These are phyloP conservation scores for Tephrocybe sp. DNA, from an alignment of 768 basidiomycete genomes.

Conservation along the genomic window DNA sequence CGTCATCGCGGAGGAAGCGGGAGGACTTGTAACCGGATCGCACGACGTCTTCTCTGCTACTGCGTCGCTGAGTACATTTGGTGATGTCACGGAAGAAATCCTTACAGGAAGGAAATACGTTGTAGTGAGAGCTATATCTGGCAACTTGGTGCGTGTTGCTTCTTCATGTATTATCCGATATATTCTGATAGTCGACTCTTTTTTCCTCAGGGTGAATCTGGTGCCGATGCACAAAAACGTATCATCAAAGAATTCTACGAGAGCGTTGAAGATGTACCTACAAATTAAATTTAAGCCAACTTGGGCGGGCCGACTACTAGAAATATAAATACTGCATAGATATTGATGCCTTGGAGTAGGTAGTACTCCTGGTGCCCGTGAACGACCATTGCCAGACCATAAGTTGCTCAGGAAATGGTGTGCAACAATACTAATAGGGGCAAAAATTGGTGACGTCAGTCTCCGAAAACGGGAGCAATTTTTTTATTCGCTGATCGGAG, in stretches of 20 bases:
- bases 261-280: constrained; percentile 71
- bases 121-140: constrained; percentile 70
- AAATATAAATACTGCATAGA: too few species aligned
- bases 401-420: too few species aligned
- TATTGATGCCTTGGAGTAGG: too few species aligned
- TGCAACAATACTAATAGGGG: too few species aligned
- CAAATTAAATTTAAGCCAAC: constrained; percentile 47
- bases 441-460: too few species aligned
- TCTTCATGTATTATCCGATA: constrained; percentile 3
- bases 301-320: too few species aligned
- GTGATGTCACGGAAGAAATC: constrained; percentile 67
- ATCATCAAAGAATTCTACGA: constrained; percentile 86
- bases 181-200: neutral
- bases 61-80: constrained; percentile 39
- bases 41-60: constrained; percentile 45
- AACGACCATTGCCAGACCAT: too few species aligned
- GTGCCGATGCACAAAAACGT: constrained; percentile 70
- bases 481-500: too few species aligned
- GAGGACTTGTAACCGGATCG: constrained; percentile 76
- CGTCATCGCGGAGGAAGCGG: constrained; percentile 90
- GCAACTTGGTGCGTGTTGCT: constrained; percentile 42
- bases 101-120: constrained; percentile 81
- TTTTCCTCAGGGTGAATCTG: constrained; percentile 52
- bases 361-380: too few species aligned
- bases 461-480: too few species aligned